Evolutionary conservation across 768 basidiomycete species (phyloP), one percentile per base, ranked within the genome.

Genomic region (Dictyophora rubrovolvata): DNA sequence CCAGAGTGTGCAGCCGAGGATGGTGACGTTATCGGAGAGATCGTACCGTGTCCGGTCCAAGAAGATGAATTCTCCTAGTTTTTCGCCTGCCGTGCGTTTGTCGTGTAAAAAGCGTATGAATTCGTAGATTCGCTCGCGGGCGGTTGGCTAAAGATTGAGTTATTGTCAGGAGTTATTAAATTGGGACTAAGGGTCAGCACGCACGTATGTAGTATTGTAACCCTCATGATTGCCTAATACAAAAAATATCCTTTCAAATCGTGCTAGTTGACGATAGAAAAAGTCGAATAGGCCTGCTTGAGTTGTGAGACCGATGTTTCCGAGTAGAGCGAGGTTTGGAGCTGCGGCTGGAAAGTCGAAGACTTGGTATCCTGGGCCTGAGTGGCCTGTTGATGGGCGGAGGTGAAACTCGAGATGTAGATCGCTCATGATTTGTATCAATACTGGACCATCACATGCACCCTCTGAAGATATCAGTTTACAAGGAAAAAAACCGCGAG

Each of bases 1-100:
- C 73, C 74, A 75, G 22, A 76, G 69, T 4, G 75, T 75, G 65
- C 73, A 75, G 5, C 74, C 75, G 14, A 75, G 71, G n/a, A 75
- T 63, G 21, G 72, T 73, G 16, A 72, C 46, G 1, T 60, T 68
- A 6, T 67, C 62, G 4, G 69, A 65, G 21, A 74, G 48, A 55
- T 75, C 72, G 63, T 69, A 64, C 28, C 73, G 70, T 20, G 68
- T 70, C 42, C 69, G 68, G 59, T 72, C 59, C 5, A 75, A 67
- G 37, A 70, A 63, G 20, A 74, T 61, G 63, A 73, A 72, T n/a
- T 62, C 61, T 3, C 69, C 69, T 9, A 62, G 48, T 5, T 33
- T 21, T 34, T 59, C 57, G 28, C 42, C 18, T 55, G 34, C 37
- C 52, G 37, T 20, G 37, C 49, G 33, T 46, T 54, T 37, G 51